Evolutionary conservation across 163 green algal species (phyloP), one percentile per base, ranked within the genome.

Genomic region (Volvox carteri): DNA sequence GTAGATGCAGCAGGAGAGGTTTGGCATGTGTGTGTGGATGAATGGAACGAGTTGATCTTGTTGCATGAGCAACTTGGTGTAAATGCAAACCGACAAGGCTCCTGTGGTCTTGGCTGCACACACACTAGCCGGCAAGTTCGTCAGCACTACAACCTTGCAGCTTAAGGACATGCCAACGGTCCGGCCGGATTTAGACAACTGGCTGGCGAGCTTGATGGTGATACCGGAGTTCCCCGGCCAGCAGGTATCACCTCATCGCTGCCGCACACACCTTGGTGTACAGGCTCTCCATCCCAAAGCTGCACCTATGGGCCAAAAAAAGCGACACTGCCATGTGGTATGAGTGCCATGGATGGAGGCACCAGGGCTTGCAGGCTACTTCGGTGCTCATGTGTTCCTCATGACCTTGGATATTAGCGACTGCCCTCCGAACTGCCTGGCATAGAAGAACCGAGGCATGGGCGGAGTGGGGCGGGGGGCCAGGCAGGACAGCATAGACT

Each of bases 281-380:
- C 62, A 39, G 30, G 3, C 62, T 74, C 4, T 18, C n/a, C 62
- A 74, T 74, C 12, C 62, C 7, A 74, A 74, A 74, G 30, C 62
- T 74, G 62, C 12, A 74, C 30, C 12, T 74, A 41, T 74, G 62
- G 62, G 37, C 62, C 23, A 28, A 74, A 41, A 74, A 74, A 41
- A 74, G 62, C 7, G 62, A 41, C 62, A 74, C 62, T 74, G 62
- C 62, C n/a, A 9, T 28, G n/a, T 74, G 62, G 62, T 74, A 74
- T 41, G 62, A 74, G 7, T 18, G 62, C n/a, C 62, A 74, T 9
- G n/a, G 30, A 39, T 74, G 62, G 62, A 41, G n/a, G 62, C 62
- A 74, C 12, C 8, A 41, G 7, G 62, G 30, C 2, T 25, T 41
- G 62, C 62, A 74, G 14, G 62, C 62, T 74, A 74, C 62, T 74